These are phyloP conservation scores for Dovyalis caffra DNA, from an alignment of 345 rosid genomes.

Conservation along the genomic window DNA sequence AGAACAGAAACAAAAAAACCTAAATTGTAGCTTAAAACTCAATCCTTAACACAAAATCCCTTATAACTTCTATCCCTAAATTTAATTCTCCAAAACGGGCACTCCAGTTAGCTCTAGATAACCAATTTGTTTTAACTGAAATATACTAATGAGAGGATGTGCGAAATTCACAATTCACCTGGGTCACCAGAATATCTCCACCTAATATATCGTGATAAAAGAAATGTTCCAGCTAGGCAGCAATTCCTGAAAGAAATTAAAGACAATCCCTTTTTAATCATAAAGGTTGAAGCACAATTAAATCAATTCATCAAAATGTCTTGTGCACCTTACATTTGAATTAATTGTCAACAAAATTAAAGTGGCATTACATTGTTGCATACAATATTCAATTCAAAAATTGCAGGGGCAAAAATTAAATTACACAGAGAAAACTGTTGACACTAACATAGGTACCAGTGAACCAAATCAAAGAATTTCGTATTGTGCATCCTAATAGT, in stretches of 20 bases:
- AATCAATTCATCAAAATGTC: neutral
- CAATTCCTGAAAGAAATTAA: conserved; percentile 51
- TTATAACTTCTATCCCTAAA: conserved; percentile 47
- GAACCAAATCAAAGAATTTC: neutral
- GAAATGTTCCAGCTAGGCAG: conserved; percentile 49
- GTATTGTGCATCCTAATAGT: neutral
- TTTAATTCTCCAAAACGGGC: conserved; percentile 50
- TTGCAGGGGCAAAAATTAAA: neutral
- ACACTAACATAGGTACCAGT: neutral
- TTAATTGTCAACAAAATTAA: neutral
- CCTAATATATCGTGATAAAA: conserved; percentile 34
- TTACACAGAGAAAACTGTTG: neutral
- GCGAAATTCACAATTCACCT: conserved; percentile 50
- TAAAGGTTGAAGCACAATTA: neutral
- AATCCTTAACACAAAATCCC: conserved; percentile 60
- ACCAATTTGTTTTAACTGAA: conserved; percentile 46
- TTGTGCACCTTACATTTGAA: neutral
- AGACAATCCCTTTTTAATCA: too few species aligned
- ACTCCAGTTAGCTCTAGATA: conserved; percentile 61
- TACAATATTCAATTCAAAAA: neutral
- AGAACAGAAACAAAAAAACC: conserved; percentile 33
- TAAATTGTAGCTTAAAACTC: conserved; percentile 48
- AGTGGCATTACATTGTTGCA: neutral
- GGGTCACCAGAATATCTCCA: conserved; percentile 51
- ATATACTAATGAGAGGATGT: conserved; percentile 33